Conservation (phyloP, 2,329 filamentous ascomycete species). For the Ascochyta clinopodiicola region DNA sequence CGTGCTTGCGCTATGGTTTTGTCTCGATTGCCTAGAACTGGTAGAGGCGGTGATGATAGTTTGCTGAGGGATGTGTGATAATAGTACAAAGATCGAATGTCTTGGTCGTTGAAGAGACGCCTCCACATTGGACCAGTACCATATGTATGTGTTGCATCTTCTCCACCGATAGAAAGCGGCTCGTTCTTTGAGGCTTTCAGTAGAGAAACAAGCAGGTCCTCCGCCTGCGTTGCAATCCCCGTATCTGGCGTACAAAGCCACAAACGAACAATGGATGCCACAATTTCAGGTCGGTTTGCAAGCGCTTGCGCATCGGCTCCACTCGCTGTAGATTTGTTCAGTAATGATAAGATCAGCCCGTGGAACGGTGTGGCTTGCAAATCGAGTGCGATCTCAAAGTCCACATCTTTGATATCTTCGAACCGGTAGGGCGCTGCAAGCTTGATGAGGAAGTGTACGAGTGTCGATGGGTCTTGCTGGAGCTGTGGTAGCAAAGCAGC, state of each 20-base stretch:
- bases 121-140: constrained; percentile 62
- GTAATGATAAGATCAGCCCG: constrained; percentile 60
- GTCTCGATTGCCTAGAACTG: constrained; percentile 56
- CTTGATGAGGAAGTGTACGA: constrained; percentile 60
- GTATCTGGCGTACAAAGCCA: constrained; percentile 65
- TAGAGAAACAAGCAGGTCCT: constrained; percentile 60
- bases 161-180: constrained; percentile 48
- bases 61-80: constrained; percentile 58
- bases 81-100: constrained; percentile 65
- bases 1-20: constrained; percentile 67
- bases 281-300: constrained; percentile 62
- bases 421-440: constrained; percentile 54
- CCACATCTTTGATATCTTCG: constrained; percentile 54
- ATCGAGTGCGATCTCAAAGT: constrained; percentile 63
- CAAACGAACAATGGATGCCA: constrained; percentile 61
- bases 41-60: constrained; percentile 41
- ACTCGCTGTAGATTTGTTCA: constrained; percentile 61
- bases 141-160: constrained; percentile 35
- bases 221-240: constrained; percentile 61
- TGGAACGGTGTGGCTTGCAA: constrained; percentile 60
- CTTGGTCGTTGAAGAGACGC: constrained; percentile 65
- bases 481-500: constrained; percentile 59
- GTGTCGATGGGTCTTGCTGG: constrained; percentile 64
- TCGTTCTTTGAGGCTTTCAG: constrained; percentile 55
- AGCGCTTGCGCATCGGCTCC: constrained; percentile 64